Base-by-base conservation (phyloP, 805 yeast genomes). In the Cyberlindnera samutprakarnensis region DNA sequence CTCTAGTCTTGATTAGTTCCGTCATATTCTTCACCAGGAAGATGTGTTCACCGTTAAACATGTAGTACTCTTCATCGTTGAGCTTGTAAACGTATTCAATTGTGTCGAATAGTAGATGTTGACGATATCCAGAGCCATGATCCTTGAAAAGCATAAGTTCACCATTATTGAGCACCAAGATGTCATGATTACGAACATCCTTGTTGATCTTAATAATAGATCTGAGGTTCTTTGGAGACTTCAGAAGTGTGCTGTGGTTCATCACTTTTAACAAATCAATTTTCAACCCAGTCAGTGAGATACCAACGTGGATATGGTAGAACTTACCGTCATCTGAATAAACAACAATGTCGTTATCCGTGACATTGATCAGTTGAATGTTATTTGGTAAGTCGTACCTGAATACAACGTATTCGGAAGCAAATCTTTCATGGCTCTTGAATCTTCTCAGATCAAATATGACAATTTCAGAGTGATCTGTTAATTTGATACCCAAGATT, bases 31-130 rank as follows among this genome's bases (percentile, higher is more conserved):
- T 46, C 4, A 49, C 28, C 12, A 49, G 32, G 2, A 59, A 41
- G 5, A 68, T 36, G 4, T 51, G 44, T 18, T 55, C 57, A 2
- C 73, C 73, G 33, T 58, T 54, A 47, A 58, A 64, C 11, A 66
- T 42, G 32, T 62, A 60, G 27, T 58, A 41, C 22, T 42, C 45
- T 6, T 46, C 44, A 8, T 42, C 31, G 13, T 42, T 41, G 27
- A 51, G 38, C 33, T 43, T 48, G 25, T 47, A 43, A 28, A 46
- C 31, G 24, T 31, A 47, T 28, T 50, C 55, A n/a, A 49, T 42
- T 18, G 39, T 47, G 3, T 49, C 49, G 28, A 52, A 44, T 11
- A 51, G 35, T 23, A 48, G 20, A 8, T 36, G 22, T 25, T 40
- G 44, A 9, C 34, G 42, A 31, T 35, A 37, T 2, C 36, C 25